Percentiles rank a stretch among this genome's conserved stretches.
Conservation (phyloP, 164 flowering plant genomes). For the Malania oleifera region DNA sequence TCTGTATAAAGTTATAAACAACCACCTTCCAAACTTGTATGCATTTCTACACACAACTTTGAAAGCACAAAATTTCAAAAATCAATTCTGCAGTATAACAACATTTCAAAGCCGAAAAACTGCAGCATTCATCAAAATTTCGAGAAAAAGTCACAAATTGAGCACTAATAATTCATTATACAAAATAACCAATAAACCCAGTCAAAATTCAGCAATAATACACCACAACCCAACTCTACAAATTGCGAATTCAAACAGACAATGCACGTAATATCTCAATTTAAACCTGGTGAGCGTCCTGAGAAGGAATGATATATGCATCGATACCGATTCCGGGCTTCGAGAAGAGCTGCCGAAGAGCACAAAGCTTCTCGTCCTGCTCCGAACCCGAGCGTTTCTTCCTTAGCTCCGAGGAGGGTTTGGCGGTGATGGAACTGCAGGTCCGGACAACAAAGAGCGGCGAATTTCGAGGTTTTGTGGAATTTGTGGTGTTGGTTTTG, state of each 20-base stretch:
- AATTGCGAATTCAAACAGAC: neutral
- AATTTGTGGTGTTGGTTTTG: constrained; percentile 16
- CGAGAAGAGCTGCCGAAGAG: constrained; percentile 65
- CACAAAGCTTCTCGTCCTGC: constrained; percentile 65
- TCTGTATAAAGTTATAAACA: no score
- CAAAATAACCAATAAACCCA: no score
- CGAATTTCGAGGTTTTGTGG: constrained; percentile 4
- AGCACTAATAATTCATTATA: no score
- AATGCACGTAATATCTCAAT: neutral
- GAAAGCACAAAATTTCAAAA: constrained; percentile 1
- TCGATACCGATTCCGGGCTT: constrained; percentile 74
- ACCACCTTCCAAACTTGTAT: no score
- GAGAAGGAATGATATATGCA: constrained; percentile 92
- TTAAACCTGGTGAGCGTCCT: constrained; percentile 92
- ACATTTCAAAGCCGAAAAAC: no score
- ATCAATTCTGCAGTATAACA: neutral
- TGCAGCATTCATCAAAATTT: no score
- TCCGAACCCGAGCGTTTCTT: constrained; percentile 25
- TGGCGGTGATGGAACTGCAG: constrained; percentile 51
- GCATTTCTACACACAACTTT: no score
- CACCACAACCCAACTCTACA: neutral
- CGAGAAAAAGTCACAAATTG: no score
- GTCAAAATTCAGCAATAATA: neutral
- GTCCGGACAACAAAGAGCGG: constrained; percentile 24
- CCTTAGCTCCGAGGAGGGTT: constrained; percentile 62